Base-by-base conservation (phyloP, 2,329 filamentous ascomycete genomes). In the Gliomastix tumulicola region DNA sequence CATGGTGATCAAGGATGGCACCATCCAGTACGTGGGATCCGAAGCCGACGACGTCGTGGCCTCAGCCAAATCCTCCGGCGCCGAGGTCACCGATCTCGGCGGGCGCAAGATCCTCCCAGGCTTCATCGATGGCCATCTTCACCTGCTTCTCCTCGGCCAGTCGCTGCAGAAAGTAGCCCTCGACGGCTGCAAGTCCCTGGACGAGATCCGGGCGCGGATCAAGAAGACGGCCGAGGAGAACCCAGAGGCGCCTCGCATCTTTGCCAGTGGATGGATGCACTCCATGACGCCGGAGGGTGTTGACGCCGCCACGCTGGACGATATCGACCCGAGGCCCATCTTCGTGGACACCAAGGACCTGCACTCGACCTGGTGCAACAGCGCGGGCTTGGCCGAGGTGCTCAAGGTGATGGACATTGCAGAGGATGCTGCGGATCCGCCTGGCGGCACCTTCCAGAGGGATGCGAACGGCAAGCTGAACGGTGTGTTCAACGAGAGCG, bases 61-160 rank as follows among this genome's bases (percentile, higher is more conserved):
- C 3, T 35, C 44, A 2, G 58, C 55, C 5, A 48, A 45, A 23
- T 37, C 42, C 4, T 40, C 41, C 4, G 55, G 49, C 13, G 49
- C 48, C 19, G 23, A 32, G 8, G 30, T 47, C 15, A 44, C 47
- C 20, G 51, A 64, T 21, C 37, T 65, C 4, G 35, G 34, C 2
- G 57, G 59, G 2, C 49, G 48, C 17, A 62, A 59, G 2, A 55
- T 77, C 4, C 56, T 77, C 3, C 73, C 74, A 0, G 66, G 72
- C 12, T 77, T 78, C 54, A 67, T 77, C 27, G 74, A 78, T 40
- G 71, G 69, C 6, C 74, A 78, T 41, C 64, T 75, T 53, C 74
- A 78, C 46, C 59, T 78, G 9, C 59, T 77, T 0, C 57, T 72
- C 9, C 59, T 75, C 1, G 74, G 73, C 2, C 70, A 75, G 42